Conservation (phyloP, 345 rosid species). For the Corchorus capsularis region DNA sequence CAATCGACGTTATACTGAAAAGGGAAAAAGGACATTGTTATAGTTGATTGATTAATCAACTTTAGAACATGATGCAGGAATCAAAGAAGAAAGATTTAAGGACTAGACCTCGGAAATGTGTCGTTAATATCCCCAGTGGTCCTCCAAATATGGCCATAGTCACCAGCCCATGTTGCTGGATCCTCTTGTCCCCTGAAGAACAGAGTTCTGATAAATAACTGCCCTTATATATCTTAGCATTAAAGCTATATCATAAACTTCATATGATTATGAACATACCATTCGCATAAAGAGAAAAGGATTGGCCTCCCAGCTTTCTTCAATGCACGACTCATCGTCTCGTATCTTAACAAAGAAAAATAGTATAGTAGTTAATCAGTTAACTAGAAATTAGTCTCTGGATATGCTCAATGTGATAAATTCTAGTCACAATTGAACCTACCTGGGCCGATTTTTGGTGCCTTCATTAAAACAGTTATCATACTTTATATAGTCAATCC, state of each 20-base stretch:
- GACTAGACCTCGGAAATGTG: slow-evolving; percentile 41
- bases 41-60: slow-evolving; percentile 3
- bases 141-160: slow-evolving; percentile 58
- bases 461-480: slow-evolving; percentile 50
- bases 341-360: slow-evolving; percentile 35
- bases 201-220: background rate
- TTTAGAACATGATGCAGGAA: background rate
- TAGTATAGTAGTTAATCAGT: no score
- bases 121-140: slow-evolving; percentile 57
- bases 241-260: slow-evolving; percentile 13
- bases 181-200: slow-evolving; percentile 51
- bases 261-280: slow-evolving; percentile 33
- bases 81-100: background rate
- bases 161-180: slow-evolving; percentile 57
- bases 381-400: background rate
- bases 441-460: slow-evolving; percentile 42
- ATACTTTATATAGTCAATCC: slow-evolving; percentile 25
- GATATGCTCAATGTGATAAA: background rate
- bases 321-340: slow-evolving; percentile 53
- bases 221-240: background rate
- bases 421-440: background rate
- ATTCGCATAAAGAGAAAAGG: slow-evolving; percentile 54
- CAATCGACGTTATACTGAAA: slow-evolving; percentile 43
- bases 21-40: background rate
- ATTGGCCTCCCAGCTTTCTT: slow-evolving; percentile 41